These are phyloP conservation scores for Plenodomus lindquistii DNA, from an alignment of 2,329 filamentous ascomycete genomes.

Conservation along the genomic window DNA sequence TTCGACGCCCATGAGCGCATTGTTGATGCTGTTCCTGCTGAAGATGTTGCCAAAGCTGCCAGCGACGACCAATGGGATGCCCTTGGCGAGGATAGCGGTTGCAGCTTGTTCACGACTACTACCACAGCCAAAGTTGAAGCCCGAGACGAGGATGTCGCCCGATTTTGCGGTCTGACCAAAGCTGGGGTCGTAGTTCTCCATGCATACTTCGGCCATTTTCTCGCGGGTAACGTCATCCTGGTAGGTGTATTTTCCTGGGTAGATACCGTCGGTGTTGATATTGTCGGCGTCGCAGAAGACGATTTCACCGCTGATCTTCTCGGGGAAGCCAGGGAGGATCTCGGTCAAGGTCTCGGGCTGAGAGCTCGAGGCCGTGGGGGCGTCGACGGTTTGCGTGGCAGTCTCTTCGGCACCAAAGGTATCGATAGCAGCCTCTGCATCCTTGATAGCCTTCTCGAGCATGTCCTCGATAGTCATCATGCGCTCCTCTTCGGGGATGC, in stretches of 20 bases:
- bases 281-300: slow-evolving; percentile 85
- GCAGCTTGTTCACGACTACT: slow-evolving; percentile 83
- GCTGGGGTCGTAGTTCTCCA: slow-evolving; percentile 86
- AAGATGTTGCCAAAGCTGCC: slow-evolving; percentile 88
- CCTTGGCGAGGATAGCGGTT: slow-evolving; percentile 79
- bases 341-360: slow-evolving; percentile 59
- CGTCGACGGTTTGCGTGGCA: slow-evolving; percentile 35
- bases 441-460: slow-evolving; percentile 69
- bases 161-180: slow-evolving; percentile 68
- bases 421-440: slow-evolving; percentile 67
- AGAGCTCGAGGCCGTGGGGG: slow-evolving; percentile 31
- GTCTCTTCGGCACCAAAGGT: slow-evolving; percentile 44
- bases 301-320: slow-evolving; percentile 81
- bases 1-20: slow-evolving; percentile 73
- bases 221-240: slow-evolving; percentile 77
- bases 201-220: slow-evolving; percentile 86
- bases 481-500: slow-evolving; percentile 65
- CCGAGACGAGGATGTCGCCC: slow-evolving; percentile 80
- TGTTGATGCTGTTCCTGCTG: slow-evolving; percentile 76
- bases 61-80: slow-evolving; percentile 78
- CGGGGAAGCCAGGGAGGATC: slow-evolving; percentile 83
- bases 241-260: slow-evolving; percentile 90
- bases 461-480: slow-evolving; percentile 70
- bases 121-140: slow-evolving; percentile 89
- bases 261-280: slow-evolving; percentile 91